Percentiles rank a stretch among this genome's conserved stretches.
Conservation (phyloP, 2,329 filamentous ascomycete species). For the Ascochyta pisi region DNA sequence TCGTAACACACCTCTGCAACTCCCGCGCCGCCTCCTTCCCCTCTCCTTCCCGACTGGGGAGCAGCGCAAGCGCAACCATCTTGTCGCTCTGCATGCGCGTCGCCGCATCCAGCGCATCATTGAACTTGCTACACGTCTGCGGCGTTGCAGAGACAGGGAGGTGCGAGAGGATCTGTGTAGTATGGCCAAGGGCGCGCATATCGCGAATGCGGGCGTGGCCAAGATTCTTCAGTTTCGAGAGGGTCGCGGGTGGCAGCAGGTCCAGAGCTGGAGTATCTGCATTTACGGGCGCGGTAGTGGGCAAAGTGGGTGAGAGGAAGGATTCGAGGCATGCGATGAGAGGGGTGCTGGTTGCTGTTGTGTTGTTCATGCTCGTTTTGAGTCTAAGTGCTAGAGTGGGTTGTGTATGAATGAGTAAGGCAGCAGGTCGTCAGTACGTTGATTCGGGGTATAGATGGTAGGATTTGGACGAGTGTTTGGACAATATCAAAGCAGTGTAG, state of each 20-base stretch:
- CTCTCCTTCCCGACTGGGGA: constrained; percentile 40
- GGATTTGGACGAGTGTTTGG: not conserved
- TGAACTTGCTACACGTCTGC: constrained; percentile 29
- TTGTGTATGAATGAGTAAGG: not conserved
- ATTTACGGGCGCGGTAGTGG: constrained; percentile 8
- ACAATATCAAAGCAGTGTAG: no score
- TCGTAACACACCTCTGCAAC: constrained; percentile 50
- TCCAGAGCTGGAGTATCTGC: constrained; percentile 18
- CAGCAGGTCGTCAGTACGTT: not conserved
- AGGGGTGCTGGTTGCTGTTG: constrained; percentile 9
- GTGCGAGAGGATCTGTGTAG: constrained; percentile 38
- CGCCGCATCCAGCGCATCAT: constrained; percentile 32
- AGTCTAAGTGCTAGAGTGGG: not conserved
- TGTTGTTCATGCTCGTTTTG: constrained; percentile 17
- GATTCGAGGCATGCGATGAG: constrained; percentile 39
- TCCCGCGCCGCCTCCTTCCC: constrained; percentile 47
- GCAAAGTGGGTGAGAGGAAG: constrained; percentile 27
- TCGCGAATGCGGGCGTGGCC: constrained; percentile 33
- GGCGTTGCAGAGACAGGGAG: constrained; percentile 27
- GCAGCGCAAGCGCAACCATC: constrained; percentile 53
- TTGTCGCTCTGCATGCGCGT: constrained; percentile 41
- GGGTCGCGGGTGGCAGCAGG: constrained; percentile 23
- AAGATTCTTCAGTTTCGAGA: constrained; percentile 34
- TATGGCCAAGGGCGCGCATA: constrained; percentile 29
- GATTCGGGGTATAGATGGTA: not conserved